Conservation (phyloP, 257 asterid species). For the Ajuga chamaepitys region DNA sequence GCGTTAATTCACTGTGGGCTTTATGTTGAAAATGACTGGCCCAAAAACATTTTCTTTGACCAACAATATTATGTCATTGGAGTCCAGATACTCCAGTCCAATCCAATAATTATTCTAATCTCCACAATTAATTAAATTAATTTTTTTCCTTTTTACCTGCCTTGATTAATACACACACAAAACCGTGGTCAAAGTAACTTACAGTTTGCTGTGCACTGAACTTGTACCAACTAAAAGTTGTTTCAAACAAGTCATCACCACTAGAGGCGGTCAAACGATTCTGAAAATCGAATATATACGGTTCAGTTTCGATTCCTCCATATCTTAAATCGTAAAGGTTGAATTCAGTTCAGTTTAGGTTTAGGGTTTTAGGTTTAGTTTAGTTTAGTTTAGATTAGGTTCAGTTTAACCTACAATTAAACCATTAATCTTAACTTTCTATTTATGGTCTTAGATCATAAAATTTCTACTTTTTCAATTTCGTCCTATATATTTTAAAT, state of each 20-base stretch:
- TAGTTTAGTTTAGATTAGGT: too few relatives aligned
- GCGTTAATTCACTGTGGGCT: slow-evolving; percentile 8
- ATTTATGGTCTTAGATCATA: too few relatives aligned
- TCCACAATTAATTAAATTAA: neutral
- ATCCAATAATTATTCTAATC: slow-evolving; percentile 18
- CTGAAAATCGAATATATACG: too few relatives aligned
- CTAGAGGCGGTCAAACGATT: too few relatives aligned
- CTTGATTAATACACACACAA: slow-evolving; percentile 16
- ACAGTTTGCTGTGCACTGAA: slow-evolving; percentile 5
- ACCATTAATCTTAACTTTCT: too few relatives aligned
- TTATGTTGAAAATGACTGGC: slow-evolving; percentile 17
- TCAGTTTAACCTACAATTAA: too few relatives aligned
- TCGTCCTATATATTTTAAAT: too few relatives aligned
- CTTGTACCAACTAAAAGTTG: slow-evolving; percentile 1
- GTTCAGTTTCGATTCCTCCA: too few relatives aligned
- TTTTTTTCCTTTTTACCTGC: slow-evolving; percentile 30
- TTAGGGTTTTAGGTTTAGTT: too few relatives aligned
- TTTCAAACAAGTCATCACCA: slow-evolving; percentile 8
- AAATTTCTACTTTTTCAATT: too few relatives aligned
- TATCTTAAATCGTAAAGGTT: too few relatives aligned
- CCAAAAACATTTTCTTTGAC: slow-evolving; percentile 19
- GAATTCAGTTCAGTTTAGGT: too few relatives aligned
- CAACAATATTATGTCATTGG: slow-evolving; percentile 10
- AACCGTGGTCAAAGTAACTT: slow-evolving; percentile 17
- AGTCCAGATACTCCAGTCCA: slow-evolving; percentile 18